These are phyloP conservation scores for Lyophyllum semitale DNA, from an alignment of 768 basidiomycete genomes.

Conservation along the genomic window DNA sequence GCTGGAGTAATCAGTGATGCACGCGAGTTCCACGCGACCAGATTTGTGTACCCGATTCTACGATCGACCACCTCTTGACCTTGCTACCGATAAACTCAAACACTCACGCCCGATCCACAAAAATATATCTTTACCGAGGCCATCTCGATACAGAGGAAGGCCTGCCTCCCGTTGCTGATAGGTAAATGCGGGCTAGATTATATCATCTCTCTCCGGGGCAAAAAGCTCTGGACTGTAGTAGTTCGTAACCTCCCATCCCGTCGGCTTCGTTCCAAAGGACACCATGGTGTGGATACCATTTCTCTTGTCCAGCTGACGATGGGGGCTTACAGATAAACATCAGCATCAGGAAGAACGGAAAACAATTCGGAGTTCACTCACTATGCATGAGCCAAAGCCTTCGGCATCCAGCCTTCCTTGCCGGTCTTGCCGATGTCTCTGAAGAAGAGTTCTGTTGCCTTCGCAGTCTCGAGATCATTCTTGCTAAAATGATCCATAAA, in stretches of 20 bases:
- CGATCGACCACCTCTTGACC: no score
- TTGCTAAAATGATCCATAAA: constrained; percentile 11
- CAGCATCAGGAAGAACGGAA: neutral
- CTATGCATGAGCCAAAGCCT: constrained; percentile 13
- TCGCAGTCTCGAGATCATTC: constrained; percentile 8
- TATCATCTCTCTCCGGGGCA: constrained; percentile 8
- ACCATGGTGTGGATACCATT: constrained; percentile 15
- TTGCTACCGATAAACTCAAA: no score
- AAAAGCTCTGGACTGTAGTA: constrained; percentile 18
- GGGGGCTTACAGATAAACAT: neutral
- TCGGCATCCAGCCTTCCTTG: constrained; percentile 15
- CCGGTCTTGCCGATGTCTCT: constrained; percentile 17
- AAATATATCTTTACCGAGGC: no score
- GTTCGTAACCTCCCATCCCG: constrained; percentile 16
- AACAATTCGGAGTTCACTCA: neutral
- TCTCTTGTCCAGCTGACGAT: constrained; percentile 8
- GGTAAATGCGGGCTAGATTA: no score
- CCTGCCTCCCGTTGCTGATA: no score
- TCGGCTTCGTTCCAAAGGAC: constrained; percentile 17
- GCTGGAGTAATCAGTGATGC: no score
- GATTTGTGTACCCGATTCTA: no score
- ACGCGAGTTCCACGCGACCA: no score
- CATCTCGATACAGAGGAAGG: no score
- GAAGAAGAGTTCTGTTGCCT: constrained; percentile 13
- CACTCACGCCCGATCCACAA: no score